Evolutionary conservation across 768 basidiomycete species (phyloP).

Genomic region (Suillus subalutaceus): DNA sequence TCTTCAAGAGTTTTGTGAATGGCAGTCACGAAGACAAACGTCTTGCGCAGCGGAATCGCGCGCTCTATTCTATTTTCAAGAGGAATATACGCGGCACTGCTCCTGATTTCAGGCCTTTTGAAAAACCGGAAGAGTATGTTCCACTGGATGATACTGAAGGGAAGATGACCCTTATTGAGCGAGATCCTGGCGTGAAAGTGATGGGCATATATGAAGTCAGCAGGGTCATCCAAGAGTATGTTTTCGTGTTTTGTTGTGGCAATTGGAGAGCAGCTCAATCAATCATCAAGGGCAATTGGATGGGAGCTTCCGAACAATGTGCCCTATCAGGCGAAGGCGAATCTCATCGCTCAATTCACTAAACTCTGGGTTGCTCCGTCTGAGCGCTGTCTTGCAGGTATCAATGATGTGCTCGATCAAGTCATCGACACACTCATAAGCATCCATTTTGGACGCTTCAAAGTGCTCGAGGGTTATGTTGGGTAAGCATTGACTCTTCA

Average conservation of each 20-base stretch:
- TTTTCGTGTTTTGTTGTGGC: slow-evolving; percentile 8
- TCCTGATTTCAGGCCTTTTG: slow-evolving; percentile 39
- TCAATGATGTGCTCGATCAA: slow-evolving; percentile 36
- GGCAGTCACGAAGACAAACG: slow-evolving; percentile 27
- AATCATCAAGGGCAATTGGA: slow-evolving; percentile 28
- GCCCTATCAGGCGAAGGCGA: slow-evolving; percentile 36
- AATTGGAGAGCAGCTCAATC: neutral
- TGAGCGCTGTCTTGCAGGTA: slow-evolving; percentile 34
- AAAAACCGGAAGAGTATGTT: neutral
- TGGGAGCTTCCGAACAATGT: slow-evolving; percentile 40
- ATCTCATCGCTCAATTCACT: slow-evolving; percentile 33
- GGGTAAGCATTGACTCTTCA: slow-evolving; percentile 32
- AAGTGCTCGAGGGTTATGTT: slow-evolving; percentile 35
- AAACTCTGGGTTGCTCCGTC: slow-evolving; percentile 34
- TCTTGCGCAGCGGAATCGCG: slow-evolving; percentile 37
- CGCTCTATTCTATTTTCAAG: slow-evolving; percentile 33
- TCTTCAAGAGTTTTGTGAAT: slow-evolving; percentile 31
- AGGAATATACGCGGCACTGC: slow-evolving; percentile 34
- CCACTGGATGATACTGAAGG: slow-evolving; percentile 20
- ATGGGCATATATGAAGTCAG: slow-evolving; percentile 34
- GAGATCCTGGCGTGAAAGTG: slow-evolving; percentile 18
- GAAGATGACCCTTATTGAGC: slow-evolving; percentile 16
- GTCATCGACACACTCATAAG: slow-evolving; percentile 32
- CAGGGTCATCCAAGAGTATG: slow-evolving; percentile 36
- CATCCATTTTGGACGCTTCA: slow-evolving; percentile 45